These are phyloP conservation scores for Rhizopus stolonifer DNA, from an alignment of 371 early-diverging fungal species.

Conservation along the genomic window DNA sequence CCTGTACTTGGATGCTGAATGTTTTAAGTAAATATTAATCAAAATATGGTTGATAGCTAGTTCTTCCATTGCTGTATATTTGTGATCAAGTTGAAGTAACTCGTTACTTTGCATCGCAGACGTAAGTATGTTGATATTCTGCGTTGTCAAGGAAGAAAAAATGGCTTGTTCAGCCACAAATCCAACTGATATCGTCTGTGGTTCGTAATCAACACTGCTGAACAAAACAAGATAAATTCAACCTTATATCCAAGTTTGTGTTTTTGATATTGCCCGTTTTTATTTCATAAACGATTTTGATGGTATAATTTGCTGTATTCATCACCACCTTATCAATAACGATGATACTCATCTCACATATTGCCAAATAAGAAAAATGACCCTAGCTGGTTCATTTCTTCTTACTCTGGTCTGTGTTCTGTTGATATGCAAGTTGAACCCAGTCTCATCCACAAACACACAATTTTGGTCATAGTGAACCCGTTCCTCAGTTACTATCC, in stretches of 20 bases:
- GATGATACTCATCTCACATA: conserved; percentile 9
- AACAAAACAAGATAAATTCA: conserved; percentile 6
- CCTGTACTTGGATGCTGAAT: background rate
- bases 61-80: conserved; percentile 3
- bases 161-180: conserved; percentile 9
- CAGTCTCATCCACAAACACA: no score
- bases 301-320: conserved; percentile 6
- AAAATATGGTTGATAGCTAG: conserved; percentile 3
- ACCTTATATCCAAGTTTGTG: conserved; percentile 9
- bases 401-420: no score
- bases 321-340: conserved; percentile 7
- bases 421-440: no score
- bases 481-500: no score
- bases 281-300: conserved; percentile 7
- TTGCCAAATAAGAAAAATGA: conserved; percentile 8
- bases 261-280: conserved; percentile 3
- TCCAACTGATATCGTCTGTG: conserved; percentile 6
- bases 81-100: background rate
- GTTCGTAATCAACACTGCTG: conserved; percentile 12
- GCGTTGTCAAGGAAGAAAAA: conserved; percentile 11
- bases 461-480: no score
- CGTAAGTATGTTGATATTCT: background rate
- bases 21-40: background rate
- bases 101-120: background rate
- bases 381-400: no score